Percentiles rank a stretch among this genome's conserved stretches.
These are phyloP conservation scores for Arctium minus DNA, from an alignment of 129 eudicot genomes.

Conservation along the genomic window DNA sequence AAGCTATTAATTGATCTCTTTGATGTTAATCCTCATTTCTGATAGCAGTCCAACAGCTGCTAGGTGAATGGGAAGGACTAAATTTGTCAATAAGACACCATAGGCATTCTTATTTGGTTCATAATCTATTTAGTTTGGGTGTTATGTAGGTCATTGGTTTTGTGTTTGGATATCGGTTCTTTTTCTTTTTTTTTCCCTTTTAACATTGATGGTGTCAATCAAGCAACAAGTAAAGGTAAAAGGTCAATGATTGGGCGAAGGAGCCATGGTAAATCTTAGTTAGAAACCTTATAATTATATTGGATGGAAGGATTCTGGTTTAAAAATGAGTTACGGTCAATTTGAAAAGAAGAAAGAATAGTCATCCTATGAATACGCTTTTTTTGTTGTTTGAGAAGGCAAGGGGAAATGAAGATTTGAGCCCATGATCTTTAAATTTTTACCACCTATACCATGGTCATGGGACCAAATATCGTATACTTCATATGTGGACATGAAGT, in stretches of 20 bases:
- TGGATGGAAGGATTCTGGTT: background rate
- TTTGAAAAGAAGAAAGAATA: background rate
- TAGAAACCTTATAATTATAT: background rate
- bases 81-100: no score
- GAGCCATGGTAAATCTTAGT: background rate
- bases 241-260: background rate
- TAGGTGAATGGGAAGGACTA: no score
- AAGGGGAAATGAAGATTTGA: background rate
- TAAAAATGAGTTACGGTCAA: background rate
- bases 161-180: no score
- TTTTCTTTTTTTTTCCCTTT: no score
- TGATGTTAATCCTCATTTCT: background rate
- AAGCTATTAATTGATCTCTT: no score
- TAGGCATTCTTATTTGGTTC: no score
- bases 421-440: background rate
- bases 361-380: background rate
- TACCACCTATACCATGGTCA: background rate
- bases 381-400: background rate
- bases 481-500: no score
- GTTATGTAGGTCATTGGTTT: no score
- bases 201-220: no score
- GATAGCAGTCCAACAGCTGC: background rate
- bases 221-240: background rate
- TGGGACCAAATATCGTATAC: no score
- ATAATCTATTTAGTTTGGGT: no score